phyloP scores from a whole-genome alignment of 192 early-diverging fungal genomes.

The Cetraspora pellucida region DNA sequence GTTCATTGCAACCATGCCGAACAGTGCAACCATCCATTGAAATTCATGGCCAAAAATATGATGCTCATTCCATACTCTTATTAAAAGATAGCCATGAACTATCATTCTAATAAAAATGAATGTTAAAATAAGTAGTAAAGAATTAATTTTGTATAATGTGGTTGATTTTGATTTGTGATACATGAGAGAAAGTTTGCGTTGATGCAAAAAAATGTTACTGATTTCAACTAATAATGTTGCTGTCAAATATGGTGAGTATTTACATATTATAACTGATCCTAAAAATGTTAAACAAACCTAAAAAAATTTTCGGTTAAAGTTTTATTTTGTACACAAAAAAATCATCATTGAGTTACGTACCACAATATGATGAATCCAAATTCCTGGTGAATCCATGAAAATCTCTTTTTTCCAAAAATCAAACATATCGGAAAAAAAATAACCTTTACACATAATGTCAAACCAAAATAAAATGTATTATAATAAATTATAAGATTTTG shows the following conservation, averaged over 20 bases:
- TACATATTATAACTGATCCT: not conserved
- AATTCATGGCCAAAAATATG: not conserved
- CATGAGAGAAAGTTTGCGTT: conserved; percentile 18
- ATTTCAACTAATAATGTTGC: conserved; percentile 21
- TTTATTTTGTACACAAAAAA: not conserved
- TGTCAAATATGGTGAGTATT: conserved; percentile 17
- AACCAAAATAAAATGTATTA: not conserved
- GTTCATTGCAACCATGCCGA: conserved; percentile 11
- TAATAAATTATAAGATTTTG: not conserved
- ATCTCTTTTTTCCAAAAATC: conserved; percentile 23
- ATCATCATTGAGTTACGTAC: not conserved
- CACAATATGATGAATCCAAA: conserved; percentile 25
- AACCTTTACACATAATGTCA: not conserved
- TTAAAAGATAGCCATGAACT: not conserved
- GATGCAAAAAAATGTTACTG: conserved; percentile 21
- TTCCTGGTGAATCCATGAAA: conserved; percentile 10
- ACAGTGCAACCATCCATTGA: conserved; percentile 12
- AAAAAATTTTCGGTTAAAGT: not conserved
- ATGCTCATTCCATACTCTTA: conserved; percentile 17
- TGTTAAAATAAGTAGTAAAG: conserved; percentile 14
- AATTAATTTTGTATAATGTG: conserved; percentile 3
- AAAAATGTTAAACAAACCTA: not conserved
- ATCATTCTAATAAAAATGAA: not conserved
- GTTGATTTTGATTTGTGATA: not conserved
- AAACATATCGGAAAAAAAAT: conserved; percentile 27